These are phyloP conservation scores for Eucalyptus polybractea DNA, from an alignment of 345 rosid species.

Conservation along the genomic window DNA sequence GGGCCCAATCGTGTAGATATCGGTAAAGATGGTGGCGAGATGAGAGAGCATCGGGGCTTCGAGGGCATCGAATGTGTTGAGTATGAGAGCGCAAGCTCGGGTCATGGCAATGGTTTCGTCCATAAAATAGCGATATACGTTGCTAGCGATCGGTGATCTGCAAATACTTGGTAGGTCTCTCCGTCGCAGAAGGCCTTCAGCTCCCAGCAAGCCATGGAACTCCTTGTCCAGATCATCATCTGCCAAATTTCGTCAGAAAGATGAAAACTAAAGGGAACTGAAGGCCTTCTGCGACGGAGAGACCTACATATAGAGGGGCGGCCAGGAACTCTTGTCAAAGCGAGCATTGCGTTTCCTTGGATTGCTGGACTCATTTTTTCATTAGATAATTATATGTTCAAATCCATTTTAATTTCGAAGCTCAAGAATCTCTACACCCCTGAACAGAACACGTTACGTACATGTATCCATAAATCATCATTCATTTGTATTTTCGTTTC, in stretches of 20 bases:
- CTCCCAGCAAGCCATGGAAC: background rate
- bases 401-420: background rate
- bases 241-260: background rate
- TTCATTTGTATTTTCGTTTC: background rate
- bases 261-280: background rate
- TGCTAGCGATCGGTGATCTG: background rate
- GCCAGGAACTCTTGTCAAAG: background rate
- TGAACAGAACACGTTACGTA: background rate
- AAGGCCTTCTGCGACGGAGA: no score
- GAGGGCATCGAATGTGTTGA: background rate
- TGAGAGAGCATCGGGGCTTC: background rate
- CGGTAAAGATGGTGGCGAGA: background rate
- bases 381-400: background rate
- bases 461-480: background rate
- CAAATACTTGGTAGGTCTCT: constrained; percentile 1
- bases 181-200: background rate
- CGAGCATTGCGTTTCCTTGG: background rate
- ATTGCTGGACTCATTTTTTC: background rate
- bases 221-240: constrained; percentile 1
- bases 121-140: background rate
- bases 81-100: background rate
- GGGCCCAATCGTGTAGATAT: background rate
- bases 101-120: background rate
- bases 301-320: background rate
- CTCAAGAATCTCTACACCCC: background rate